Evolutionary conservation across 805 yeast genomes (phyloP), one percentile per base, ranked within the genome.

Genomic region (Candida coquimbonensis): DNA sequence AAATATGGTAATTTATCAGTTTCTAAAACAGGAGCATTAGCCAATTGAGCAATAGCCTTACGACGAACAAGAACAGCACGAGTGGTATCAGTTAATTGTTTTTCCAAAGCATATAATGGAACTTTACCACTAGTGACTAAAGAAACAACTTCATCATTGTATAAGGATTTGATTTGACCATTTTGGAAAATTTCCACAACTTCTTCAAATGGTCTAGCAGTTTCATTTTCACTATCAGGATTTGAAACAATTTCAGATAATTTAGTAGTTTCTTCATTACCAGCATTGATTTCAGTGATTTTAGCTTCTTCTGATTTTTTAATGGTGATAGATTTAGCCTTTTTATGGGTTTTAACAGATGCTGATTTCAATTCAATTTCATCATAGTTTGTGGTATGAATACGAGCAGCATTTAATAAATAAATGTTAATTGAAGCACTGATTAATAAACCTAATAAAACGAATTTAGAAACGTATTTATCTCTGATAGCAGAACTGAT

Each of bases 1-100:
- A 73, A 69, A 66, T 80, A 89, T 16, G 99, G 99, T 52, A 93
- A 72, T 52, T 79, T 77, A 32, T 77, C 70, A 3, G 83, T 68
- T 53, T 81, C 83, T 45, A 93, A 72, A 16, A 87, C 81, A 45
- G 96, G 89, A 17, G 95, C 88, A 55, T 81, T 76, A 7, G 96
- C 87, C 44, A 87, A 66, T 42, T 79, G 75, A 17, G 97, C 87
- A 57, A 93, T 84, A n/a, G 96, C 90, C 46, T 79, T 80, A 68
- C 99, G 85, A 68, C 99, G 90, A 45, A 93, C 83, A 38, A 76
- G 74, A 53, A 93, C 99, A 5, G 99, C 99, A 56, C 99, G 81
- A 9, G 90, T 79, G 49, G 83, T 87, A 62, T 93, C 93, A 27
- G 74, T 85, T 49, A 93, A 75, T 67, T 87, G 91, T 65, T 91